phyloP scores from a whole-genome alignment of 1,284 basidiomycete genomes.

The Ustilago bromivora region DNA sequence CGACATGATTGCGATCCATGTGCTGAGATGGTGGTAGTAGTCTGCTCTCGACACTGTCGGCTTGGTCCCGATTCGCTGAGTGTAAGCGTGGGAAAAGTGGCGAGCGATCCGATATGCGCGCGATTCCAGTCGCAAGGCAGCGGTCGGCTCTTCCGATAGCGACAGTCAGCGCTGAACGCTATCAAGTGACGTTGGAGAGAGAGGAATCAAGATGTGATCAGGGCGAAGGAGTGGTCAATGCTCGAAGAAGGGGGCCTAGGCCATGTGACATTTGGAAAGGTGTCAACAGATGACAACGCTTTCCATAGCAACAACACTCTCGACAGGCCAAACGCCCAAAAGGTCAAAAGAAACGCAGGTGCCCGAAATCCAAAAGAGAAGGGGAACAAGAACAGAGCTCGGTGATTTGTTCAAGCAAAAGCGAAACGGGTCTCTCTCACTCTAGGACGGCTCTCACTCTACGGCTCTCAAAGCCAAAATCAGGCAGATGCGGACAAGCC shows the following conservation, averaged over 20 bases:
- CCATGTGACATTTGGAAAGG: too few relatives aligned
- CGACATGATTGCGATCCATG: conserved; percentile 14
- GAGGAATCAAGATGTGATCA: too few relatives aligned
- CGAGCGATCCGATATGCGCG: not conserved
- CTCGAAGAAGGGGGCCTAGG: too few relatives aligned
- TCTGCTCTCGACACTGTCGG: not conserved
- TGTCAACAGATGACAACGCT: too few relatives aligned
- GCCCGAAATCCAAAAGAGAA: not conserved
- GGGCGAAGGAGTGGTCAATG: too few relatives aligned
- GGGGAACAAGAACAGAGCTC: not conserved
- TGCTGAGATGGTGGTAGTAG: conserved; percentile 1
- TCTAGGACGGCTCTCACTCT: too few relatives aligned
- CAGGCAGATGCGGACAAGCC: conserved; percentile 34
- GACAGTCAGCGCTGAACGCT: not conserved
- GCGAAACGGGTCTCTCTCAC: not conserved
- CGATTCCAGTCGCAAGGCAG: not conserved
- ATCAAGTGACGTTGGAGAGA: too few relatives aligned
- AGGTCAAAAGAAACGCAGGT: not conserved
- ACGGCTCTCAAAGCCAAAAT: conserved; percentile 9
- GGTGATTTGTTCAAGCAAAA: not conserved
- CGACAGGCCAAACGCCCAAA: conserved; percentile 1
- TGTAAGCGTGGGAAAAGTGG: not conserved
- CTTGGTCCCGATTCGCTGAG: not conserved
- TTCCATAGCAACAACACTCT: not conserved
- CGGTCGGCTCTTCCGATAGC: not conserved